A percentile compares a stretch with the other conserved stretches of the same genome.
Evolutionary conservation across 202 grass and related monocot species (phyloP).

Genomic region (Saccharum hybrid): DNA sequence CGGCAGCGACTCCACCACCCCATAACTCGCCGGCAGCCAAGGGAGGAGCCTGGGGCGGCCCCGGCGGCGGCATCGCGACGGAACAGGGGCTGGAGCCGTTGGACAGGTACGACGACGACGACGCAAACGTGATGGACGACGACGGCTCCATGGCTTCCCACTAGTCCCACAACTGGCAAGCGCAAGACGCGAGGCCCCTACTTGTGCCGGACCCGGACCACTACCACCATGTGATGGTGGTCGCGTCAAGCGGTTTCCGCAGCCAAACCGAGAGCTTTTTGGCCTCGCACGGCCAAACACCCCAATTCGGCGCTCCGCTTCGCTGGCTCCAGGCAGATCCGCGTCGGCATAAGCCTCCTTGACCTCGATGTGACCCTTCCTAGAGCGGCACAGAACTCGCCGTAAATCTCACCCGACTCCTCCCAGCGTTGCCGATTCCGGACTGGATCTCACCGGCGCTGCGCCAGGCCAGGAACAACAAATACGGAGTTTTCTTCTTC

Average conservation of each 20-base stretch:
- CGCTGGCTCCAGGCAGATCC: conserved; percentile 44
- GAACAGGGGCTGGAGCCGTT: conserved; percentile 67
- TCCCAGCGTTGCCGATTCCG: background rate
- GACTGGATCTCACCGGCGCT: conserved; percentile 42
- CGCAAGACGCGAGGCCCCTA: conserved; percentile 2
- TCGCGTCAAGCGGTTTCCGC: conserved; percentile 35
- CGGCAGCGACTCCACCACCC: conserved; percentile 12
- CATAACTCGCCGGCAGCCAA: conserved; percentile 20
- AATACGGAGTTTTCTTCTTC: background rate
- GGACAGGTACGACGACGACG: conserved; percentile 78
- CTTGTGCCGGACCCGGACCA: conserved; percentile 43
- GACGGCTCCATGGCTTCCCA: conserved; percentile 66
- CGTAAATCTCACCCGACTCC: conserved; percentile 18
- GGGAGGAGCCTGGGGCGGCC: conserved; percentile 13
- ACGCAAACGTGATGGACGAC: conserved; percentile 75
- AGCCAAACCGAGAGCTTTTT: conserved; percentile 24
- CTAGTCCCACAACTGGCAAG: background rate
- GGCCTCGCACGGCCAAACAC: conserved; percentile 26
- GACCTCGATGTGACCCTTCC: conserved; percentile 5
- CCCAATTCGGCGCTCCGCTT: conserved; percentile 6
- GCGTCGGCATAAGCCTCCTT: conserved; percentile 30
- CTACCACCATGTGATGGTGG: conserved; percentile 16
- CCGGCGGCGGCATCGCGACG: conserved; percentile 18
- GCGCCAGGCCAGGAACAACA: background rate
- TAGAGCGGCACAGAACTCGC: background rate